Percentiles rank a stretch among this genome's conserved stretches.
These are phyloP conservation scores for Hyphopichia pseudoburtonii DNA, from an alignment of 1,139 yeast species.

Conservation along the genomic window DNA sequence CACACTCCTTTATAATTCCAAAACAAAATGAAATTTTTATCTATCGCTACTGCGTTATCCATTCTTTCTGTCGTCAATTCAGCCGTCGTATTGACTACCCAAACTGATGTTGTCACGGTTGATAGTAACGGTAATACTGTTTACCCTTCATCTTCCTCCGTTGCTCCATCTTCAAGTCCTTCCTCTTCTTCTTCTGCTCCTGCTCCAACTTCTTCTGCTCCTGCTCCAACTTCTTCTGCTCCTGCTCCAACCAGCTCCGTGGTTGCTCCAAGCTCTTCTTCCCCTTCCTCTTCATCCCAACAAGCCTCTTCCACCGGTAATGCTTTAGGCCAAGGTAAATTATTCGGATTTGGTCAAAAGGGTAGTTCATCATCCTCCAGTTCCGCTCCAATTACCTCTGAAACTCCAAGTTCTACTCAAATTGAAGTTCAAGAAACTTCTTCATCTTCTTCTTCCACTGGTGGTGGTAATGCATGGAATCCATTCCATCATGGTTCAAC, in stretches of 20 bases:
- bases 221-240: conserved; percentile 6
- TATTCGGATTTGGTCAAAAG: too few species aligned
- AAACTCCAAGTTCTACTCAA: background rate
- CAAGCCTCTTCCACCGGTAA: conserved; percentile 6
- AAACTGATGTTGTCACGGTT: conserved; percentile 17
- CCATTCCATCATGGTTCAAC: conserved; percentile 1
- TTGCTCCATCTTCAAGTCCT: conserved; percentile 6
- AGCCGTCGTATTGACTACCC: conserved; percentile 17
- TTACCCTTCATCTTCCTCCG: conserved; percentile 5
- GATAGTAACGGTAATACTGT: conserved; percentile 10
- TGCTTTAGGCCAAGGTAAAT: conserved; percentile 1
- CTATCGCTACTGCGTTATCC: conserved; percentile 14
- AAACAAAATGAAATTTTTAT: conserved; percentile 18
- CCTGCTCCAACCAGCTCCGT: conserved; percentile 9
- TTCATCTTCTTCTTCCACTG: conserved; percentile 7
- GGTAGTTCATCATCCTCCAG: conserved; percentile 9
- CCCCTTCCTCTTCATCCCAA: conserved; percentile 5
- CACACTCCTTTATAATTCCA: background rate
- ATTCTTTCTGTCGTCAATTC: conserved; percentile 15
- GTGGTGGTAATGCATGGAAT: conserved; percentile 1
- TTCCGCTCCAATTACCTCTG: conserved; percentile 9
- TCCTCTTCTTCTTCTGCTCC: conserved; percentile 4
- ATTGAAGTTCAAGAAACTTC: conserved; percentile 1
- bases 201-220: conserved; percentile 8
- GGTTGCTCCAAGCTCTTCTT: conserved; percentile 4